Conservation (phyloP, 768 basidiomycete genomes). For the Lactarius quietus region DNA sequence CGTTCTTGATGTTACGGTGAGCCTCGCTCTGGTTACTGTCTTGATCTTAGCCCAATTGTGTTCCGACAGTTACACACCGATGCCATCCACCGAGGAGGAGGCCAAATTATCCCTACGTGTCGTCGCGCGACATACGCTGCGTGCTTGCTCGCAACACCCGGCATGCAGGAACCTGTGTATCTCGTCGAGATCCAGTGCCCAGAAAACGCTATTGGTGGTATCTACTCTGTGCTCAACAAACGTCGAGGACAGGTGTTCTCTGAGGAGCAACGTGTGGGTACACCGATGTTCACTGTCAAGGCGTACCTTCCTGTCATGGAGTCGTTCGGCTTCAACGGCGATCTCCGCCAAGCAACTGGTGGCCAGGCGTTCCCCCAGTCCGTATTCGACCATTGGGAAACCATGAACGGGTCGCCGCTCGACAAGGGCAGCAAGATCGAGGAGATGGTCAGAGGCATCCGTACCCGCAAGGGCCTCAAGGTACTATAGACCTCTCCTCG, state of each 20-base stretch:
- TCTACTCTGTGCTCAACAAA: conserved; percentile 92
- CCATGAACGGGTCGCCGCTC: conserved; percentile 76
- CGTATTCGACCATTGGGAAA: conserved; percentile 92
- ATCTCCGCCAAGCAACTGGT: conserved; percentile 84
- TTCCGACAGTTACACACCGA: conserved; percentile 81
- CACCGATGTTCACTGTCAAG: conserved; percentile 99
- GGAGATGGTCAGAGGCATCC: conserved; percentile 75
- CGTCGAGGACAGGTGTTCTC: conserved; percentile 98
- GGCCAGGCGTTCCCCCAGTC: conserved; percentile 98
- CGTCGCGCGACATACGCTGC: conserved; percentile 97
- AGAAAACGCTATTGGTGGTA: conserved; percentile 95
- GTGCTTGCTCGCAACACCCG: conserved; percentile 84
- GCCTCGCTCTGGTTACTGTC: conserved; percentile 29
- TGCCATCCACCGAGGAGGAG: conserved; percentile 99
- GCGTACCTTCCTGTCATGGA: conserved; percentile 90
- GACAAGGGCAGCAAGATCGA: conserved; percentile 93
- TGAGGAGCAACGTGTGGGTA: conserved; percentile 94
- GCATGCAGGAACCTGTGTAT: conserved; percentile 95
- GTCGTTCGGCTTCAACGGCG: conserved; percentile 98
- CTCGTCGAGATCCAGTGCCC: conserved; percentile 98
- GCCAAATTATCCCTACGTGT: conserved; percentile 96
- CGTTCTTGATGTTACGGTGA: conserved; percentile 90
- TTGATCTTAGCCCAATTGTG: conserved; percentile 7
- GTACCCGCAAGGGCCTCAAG: conserved; percentile 95
- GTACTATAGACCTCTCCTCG: conserved; percentile 33